phyloP scores from a whole-genome alignment of 2,329 filamentous ascomycete genomes.

The Chaetomium globosum region DNA sequence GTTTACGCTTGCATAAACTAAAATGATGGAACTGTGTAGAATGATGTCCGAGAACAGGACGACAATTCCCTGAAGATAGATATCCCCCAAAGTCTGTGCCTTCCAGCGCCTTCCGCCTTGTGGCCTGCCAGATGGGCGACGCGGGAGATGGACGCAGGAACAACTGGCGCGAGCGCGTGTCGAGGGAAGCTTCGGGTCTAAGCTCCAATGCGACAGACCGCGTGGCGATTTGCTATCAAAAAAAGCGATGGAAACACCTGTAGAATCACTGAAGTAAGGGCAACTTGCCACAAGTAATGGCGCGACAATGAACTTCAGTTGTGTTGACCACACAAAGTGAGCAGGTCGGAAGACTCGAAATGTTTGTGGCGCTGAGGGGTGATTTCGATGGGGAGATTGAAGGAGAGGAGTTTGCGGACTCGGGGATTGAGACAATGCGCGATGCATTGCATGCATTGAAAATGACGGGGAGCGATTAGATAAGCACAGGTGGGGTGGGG shows the following conservation, averaged over 20 bases:
- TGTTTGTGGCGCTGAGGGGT: constrained; percentile 13
- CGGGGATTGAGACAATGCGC: constrained; percentile 20
- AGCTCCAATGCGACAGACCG: constrained; percentile 22
- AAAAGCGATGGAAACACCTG: constrained; percentile 4
- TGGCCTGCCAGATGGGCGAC: constrained; percentile 6
- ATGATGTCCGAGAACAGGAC: constrained; percentile 23
- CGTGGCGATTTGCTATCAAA: constrained; percentile 17
- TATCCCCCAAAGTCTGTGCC: constrained; percentile 18
- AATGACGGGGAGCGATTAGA: constrained; percentile 25
- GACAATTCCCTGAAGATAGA: constrained; percentile 27
- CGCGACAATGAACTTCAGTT: background rate
- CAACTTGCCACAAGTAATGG: background rate
- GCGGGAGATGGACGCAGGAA: constrained; percentile 16
- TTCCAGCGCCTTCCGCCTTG: constrained; percentile 21
- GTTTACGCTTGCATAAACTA: constrained; percentile 32
- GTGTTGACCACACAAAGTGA: background rate
- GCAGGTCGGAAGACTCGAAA: background rate
- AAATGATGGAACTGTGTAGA: constrained; percentile 27
- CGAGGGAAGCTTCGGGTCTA: constrained; percentile 24
- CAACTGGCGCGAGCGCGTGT: constrained; percentile 4
- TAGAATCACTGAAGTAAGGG: background rate
- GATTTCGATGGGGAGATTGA: constrained; percentile 37
- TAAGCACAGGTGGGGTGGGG: constrained; percentile 19
- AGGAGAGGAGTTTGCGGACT: constrained; percentile 35
- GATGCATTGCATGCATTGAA: constrained; percentile 20